Percentiles rank a stretch among this genome's conserved stretches.
phyloP scores from a whole-genome alignment of 1,284 basidiomycete species.

The Ceratobasidium sp. region DNA sequence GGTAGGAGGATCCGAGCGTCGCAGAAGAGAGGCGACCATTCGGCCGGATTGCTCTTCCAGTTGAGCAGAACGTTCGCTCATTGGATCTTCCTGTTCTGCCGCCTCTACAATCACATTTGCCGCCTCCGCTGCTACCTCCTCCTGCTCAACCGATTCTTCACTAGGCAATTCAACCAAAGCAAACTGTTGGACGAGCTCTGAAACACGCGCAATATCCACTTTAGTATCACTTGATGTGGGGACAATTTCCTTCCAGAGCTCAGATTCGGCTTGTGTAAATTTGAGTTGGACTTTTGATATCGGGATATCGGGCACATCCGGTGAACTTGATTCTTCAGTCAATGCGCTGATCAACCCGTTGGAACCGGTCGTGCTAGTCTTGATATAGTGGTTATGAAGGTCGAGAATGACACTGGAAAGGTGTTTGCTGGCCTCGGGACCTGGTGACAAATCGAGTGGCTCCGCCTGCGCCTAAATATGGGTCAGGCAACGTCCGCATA shows the following conservation, averaged over 20 bases:
- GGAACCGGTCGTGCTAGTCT: slow-evolving; percentile 5
- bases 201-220: slow-evolving; percentile 11
- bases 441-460: slow-evolving; percentile 7
- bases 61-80: slow-evolving; percentile 19
- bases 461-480: background rate
- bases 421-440: slow-evolving; percentile 4
- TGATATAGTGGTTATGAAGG: slow-evolving; percentile 25
- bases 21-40: slow-evolving; percentile 28
- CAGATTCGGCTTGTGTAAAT: slow-evolving; percentile 69
- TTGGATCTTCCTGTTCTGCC: background rate
- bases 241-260: slow-evolving; percentile 66
- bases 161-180: slow-evolving; percentile 19
- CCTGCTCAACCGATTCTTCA: slow-evolving; percentile 16
- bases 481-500: too few relatives aligned
- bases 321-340: slow-evolving; percentile 3
- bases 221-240: background rate
- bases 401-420: slow-evolving; percentile 24
- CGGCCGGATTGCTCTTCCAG: slow-evolving; percentile 25
- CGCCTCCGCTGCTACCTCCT: background rate
- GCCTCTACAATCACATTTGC: too few relatives aligned
- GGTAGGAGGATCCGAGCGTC: slow-evolving; percentile 67
- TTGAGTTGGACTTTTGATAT: slow-evolving; percentile 70
- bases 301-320: slow-evolving; percentile 61
- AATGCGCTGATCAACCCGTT: background rate
- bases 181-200: slow-evolving; percentile 28